Evolutionary conservation across 2,329 filamentous ascomycete species (phyloP), one percentile per base, ranked within the genome.

Genomic region (Hymenoscyphus repandus): DNA sequence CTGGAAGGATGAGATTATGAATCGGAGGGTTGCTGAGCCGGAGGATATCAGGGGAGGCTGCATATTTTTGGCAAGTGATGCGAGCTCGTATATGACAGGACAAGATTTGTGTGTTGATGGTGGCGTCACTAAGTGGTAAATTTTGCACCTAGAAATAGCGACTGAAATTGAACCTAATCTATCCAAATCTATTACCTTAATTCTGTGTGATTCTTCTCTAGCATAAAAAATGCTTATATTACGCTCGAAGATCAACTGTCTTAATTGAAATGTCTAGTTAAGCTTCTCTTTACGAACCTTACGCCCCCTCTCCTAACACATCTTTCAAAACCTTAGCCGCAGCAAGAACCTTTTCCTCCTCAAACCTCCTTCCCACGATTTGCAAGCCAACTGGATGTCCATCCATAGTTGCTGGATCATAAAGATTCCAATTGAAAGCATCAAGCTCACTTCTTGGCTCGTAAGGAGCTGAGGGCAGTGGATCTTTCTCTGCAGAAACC

Each of bases 61-160:
- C 42, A 69, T 73, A 6, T 84, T 84, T 61, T 66, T 84, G 58
- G 79, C 80, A 2, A 78, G 74, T 62, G 78, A 79, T 1, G 83
- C 83, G 62, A 79, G 75, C 51, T 78, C 73, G 41, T 83, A 83
- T 63, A 73, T 84, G 47, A 82, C 78, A 0, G 80, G 80, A 1
- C 55, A 61, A 27, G 58, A 61, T 42, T 33, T 61, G 10, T 55
- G 57, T 52, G 47, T 61, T 32, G 58, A 61, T 50, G 57, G 59
- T 22, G 57, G 59, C 13, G 59, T 60, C 10, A 58, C 59, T 10
- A 60, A 59, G 47, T 58, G 55, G 57, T 59, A 53, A 20, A 27
- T 27, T 27, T 7, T 33, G 7, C 4, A 27, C 22, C 7, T 27
- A 27, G 22, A 27, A 4, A n/a, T 4, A 27, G 22, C 22, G 7